A percentile compares a stretch with the other conserved stretches of the same genome.
Conservation (phyloP, 768 basidiomycete species). For the Trichaptum fuscoviolaceum region DNA sequence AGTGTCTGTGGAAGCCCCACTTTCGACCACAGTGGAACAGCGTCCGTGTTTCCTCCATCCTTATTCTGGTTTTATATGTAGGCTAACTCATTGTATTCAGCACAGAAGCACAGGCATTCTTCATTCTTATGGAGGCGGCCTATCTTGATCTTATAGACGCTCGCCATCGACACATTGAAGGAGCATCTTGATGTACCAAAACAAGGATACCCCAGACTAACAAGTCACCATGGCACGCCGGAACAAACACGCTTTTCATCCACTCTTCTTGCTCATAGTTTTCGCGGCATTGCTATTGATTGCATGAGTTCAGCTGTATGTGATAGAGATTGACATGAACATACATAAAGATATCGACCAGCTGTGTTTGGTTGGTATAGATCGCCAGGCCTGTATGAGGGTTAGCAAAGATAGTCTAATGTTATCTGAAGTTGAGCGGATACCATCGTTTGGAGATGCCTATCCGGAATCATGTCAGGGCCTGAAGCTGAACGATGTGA, state of each 20-base stretch:
- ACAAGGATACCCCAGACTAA: no score
- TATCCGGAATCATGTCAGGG: constrained; percentile 2
- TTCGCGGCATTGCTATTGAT: not conserved
- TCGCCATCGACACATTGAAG: no score
- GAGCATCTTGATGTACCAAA: no score
- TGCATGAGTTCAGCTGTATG: not conserved
- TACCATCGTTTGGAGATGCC: constrained; percentile 55
- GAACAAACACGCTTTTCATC: not conserved
- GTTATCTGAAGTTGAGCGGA: constrained; percentile 7
- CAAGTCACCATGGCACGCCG: not conserved
- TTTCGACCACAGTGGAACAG: constrained; percentile 19
- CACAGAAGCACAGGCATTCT: not conserved
- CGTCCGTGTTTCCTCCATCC: not conserved
- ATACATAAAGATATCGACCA: constrained; percentile 50
- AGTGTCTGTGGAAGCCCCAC: constrained; percentile 21
- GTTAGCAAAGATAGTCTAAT: constrained; percentile 3
- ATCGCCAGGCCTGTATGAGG: constrained; percentile 36
- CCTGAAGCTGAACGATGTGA: no score
- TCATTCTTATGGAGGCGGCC: not conserved
- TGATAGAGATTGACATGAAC: constrained; percentile 6
- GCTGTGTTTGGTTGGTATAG: constrained; percentile 46
- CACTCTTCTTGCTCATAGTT: not conserved
- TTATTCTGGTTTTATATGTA: not conserved
- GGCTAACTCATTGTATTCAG: not conserved
- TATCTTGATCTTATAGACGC: not conserved